Conservation (phyloP, 257 asterid genomes). For the Anisodus tanguticus region DNA sequence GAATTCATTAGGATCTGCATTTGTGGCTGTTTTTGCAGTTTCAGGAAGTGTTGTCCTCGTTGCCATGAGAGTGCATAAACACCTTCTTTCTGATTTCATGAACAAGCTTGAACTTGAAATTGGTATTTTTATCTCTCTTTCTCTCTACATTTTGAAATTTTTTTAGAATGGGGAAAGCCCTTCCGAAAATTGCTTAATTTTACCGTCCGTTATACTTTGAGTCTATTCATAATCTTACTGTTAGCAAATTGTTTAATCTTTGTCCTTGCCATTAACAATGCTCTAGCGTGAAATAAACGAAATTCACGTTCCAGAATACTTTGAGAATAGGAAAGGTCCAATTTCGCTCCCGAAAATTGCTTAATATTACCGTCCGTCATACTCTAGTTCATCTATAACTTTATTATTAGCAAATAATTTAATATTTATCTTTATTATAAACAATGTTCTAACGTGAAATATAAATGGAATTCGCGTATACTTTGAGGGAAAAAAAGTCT, state of each 20-base stretch:
- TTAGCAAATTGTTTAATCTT: too few species aligned
- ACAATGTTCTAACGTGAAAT: too few species aligned
- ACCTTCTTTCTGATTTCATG: conserved; percentile 82
- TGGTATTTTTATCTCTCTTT: background rate
- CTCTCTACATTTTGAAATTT: background rate
- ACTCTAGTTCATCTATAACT: too few species aligned
- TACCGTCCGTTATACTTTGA: background rate
- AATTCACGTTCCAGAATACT: too few species aligned
- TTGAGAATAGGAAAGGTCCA: too few species aligned
- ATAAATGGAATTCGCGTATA: too few species aligned
- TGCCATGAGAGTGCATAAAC: conserved; percentile 79
- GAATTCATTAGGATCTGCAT: conserved; percentile 60
- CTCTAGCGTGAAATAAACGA: background rate
- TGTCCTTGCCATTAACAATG: background rate
- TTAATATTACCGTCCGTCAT: too few species aligned
- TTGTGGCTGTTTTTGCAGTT: conserved; percentile 83
- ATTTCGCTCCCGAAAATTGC: too few species aligned
- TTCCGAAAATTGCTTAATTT: background rate
- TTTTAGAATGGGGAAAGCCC: too few species aligned
- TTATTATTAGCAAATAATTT: too few species aligned
- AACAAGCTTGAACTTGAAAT: conserved; percentile 71
- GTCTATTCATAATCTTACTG: background rate
- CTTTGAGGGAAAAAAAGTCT: too few species aligned
- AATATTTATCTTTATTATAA: too few species aligned
- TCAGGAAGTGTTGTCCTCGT: conserved; percentile 84